Base-by-base conservation (phyloP, 164 flowering plant genomes). In the Liriodendron chinense region DNA sequence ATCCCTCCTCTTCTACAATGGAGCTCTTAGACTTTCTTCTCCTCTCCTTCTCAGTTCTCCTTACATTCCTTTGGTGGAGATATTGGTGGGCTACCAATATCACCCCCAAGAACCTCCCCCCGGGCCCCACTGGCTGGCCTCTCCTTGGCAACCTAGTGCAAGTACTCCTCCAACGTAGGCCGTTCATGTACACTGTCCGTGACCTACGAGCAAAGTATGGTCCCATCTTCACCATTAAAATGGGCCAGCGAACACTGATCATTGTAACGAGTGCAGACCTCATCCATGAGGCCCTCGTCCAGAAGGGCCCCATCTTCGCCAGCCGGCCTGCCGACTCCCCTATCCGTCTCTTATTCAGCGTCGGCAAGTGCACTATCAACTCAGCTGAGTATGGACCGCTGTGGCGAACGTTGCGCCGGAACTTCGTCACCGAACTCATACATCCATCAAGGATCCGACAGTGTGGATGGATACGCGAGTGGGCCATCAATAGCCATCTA, bases 81-180 rank as follows among this genome's bases (percentile, higher is more conserved):
- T 70, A 77, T 78, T 86, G 86, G 82, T 84, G 87, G 0, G 13
- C 16, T 1, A 53, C 59, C 18, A 53, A 53, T 53, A 53, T 3
- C 1, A 82, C 85, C 5, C 34, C 75, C 13, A 85, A 78, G 57
- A 89, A 87, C 82, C 91, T 93, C 70, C 97, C 98, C 0, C 96
- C 97, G 0, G 96, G 97, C 0, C 99, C 98, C 0, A 92, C 91
- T 1, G 97, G 98, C 0, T 92, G 97, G 97, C 97, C 99, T 0
- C 64, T 93, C 2, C 84, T 95, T 7, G 98, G 98, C 22, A 93
- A 95, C 83, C 83, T 95, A 0, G n/a, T 83, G 43, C 97, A 92
- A 72, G 91, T 95, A 71, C 56, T 89, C 71, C 88, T 90, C 82
- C 90, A 91, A 70, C 81, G 84, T 10, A 87, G 92, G 6, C 88